Percentiles rank a stretch among this genome's conserved stretches.
phyloP scores from a whole-genome alignment of 331 rosid genomes.

The Phaseolus coccineus region DNA sequence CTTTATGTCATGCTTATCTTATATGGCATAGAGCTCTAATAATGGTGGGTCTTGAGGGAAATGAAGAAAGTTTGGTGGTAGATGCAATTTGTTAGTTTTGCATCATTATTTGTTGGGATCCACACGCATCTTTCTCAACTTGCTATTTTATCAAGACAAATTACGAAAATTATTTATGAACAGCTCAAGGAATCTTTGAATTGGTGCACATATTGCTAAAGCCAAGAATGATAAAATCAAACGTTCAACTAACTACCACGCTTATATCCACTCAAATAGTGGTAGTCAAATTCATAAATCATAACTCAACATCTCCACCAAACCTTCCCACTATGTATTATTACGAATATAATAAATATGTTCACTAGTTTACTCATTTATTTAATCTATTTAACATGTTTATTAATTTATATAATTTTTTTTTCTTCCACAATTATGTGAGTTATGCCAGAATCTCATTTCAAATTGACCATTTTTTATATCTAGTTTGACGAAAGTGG shows the following conservation, averaged over 20 bases:
- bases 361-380: neutral
- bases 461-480: neutral
- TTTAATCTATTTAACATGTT: neutral
- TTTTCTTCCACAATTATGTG: too few species aligned
- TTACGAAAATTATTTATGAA: neutral
- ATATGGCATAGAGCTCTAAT: too few species aligned
- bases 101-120: slow-evolving; percentile 39
- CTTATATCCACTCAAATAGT: neutral
- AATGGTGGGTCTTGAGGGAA: slow-evolving; percentile 28
- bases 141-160: neutral
- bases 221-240: neutral
- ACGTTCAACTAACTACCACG: neutral
- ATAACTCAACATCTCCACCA: neutral
- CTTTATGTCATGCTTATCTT: too few species aligned
- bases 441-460: neutral
- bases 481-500: neutral
- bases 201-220: slow-evolving; percentile 10
- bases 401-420: neutral
- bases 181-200: slow-evolving; percentile 16
- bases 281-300: slow-evolving; percentile 20
- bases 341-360: slow-evolving; percentile 7
- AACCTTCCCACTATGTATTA: neutral
- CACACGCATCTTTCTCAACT: slow-evolving; percentile 36
- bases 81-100: slow-evolving; percentile 19
- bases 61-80: slow-evolving; percentile 35